Base-by-base conservation (phyloP, 805 yeast genomes). In the Blastobotrys attinorum region DNA sequence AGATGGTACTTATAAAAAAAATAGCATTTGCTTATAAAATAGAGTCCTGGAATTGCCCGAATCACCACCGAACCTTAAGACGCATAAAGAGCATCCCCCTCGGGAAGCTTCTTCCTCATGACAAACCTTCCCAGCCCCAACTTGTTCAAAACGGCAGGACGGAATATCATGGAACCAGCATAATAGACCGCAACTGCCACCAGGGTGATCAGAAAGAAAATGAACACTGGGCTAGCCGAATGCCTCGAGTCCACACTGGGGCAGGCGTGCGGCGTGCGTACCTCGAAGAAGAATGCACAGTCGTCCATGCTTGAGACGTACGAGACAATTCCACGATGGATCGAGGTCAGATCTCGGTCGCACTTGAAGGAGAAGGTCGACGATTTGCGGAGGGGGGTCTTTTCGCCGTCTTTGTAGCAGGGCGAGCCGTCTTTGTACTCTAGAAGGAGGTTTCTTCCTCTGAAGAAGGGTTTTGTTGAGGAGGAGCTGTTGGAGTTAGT, bases 231-330 rank as follows among this genome's bases (percentile, higher is more conserved):
- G 17, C 57, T 51, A 47, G 62, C 47, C 6, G 82, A 77, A 55
- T 80, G 81, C 10, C 72, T 75, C 52, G 78, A 74, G 41, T 80
- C 78, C 7, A 84, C 77, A 1, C 88, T 81, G 0, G 95, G 85
- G 61, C 96, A 87, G 0, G 95, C 96, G 63, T 81, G 83, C 35
- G 84, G 78, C 3, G 95, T 83, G 51, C 87, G 66, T 25, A 86
- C 87, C 57, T 87, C 96, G 60, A 87, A 87, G 56, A 81, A 75
- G 60, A 84, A 87, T 31, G 81, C 77, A 62, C 96, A 87, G 49
- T 87, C 84, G 59, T 85, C 75, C 34, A 76, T 56, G 4, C 77
- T 77, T 1, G 92, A 92, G 25, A 87, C 72, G 58, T 72, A 86
- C 15, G 83, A 72, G 0, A 86, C 67, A 29, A 76, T 69, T 0